Base-by-base conservation (phyloP, 2,329 filamentous ascomycete species). In the Fusarium stilboides region DNA sequence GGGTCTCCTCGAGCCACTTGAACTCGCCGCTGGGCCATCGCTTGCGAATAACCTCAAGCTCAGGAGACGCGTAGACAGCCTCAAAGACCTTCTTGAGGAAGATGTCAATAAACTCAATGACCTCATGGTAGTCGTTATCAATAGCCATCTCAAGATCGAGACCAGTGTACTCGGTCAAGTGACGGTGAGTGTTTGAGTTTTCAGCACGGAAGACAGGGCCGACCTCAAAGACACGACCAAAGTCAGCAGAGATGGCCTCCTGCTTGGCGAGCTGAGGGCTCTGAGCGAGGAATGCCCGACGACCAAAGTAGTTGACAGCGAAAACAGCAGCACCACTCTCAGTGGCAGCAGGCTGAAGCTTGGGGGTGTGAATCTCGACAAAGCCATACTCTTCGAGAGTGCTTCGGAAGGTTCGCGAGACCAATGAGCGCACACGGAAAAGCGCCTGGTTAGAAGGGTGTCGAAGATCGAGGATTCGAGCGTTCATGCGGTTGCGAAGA, bases 91-190 rank as follows among this genome's bases (percentile, higher is more conserved):
- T 84, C 83, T 97, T 97, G 78, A 98, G 89, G 63, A 92, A 91
- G 15, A 86, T 85, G 76, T 98, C 94, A 46, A 98, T 87, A 12
- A 92, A 85, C 37, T 89, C 85, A 33, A 98, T 87, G 51, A 94
- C 92, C 80, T 98, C 94, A 75, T 97, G 91, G 78, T 98, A 97
- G 78, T 97, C 91, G 73, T 92, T 89, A 50, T 94, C 91, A 68
- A 98, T 93, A 5, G 91, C 87, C 95, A 98, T 98, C 77, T 98
- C 94, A 19, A 98, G 80, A 85, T 98, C 94, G 31, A 98, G 85
- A 57, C 94, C 94, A 6, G 94, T 98, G 78, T 97, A 98, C 78
- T 98, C 94, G 1, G 94, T 97, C 84, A 98, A 85, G 78, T 98
- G 94, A 37, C 94, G 90, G 76, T 97, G 94, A 0, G 94, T 98